Evolutionary conservation across 768 basidiomycete genomes (phyloP), one percentile per base, ranked within the genome.

Genomic region (Naganishia vishniacii): DNA sequence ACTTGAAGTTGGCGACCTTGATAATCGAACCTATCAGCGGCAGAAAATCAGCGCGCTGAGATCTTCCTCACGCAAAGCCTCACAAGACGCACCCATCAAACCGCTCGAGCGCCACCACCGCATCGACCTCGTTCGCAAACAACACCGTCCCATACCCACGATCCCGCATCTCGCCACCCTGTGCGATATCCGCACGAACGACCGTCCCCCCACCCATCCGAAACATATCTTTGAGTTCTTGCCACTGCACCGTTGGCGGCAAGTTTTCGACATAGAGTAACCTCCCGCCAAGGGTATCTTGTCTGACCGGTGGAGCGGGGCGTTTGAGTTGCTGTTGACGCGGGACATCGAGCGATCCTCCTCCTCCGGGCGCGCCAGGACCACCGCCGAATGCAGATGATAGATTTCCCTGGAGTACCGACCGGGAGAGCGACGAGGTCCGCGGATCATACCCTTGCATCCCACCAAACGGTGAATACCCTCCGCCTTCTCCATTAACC

Each of bases 191-290:
- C 15, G 94, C 94, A 25, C 94, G 85, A 37, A 91, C 80, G 60
- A 98, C 88, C 20, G 88, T 85, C 18, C 94, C 62, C 25, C 62
- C 93, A 1, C 89, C 91, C 67, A 88, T 85, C 28, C 93, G 84
- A 74, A 97, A 94, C 4, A 97, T 82, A 77, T 97, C 93, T 78
- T 98, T 97, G 46, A 99, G 82, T 73, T 98, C 94, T 78, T 97
- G 94, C 94, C 94, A 99, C 79, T 78, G 76, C 61, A 77, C 73
- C 16, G 69, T 66, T 45, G 74, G 69, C 9, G 79, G 79, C 31
- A 80, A 67, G 46, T 92, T 65, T 15, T 42, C 64, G 18, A 65
- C 59, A 23, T 65, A 49, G 9, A 65, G 31, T 8, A 65, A 23
- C 25, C 64, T 32, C 7, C 64, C 64, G 9, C 58, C 64, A 20